Base-by-base conservation (phyloP, 116 monocot genomes). In the Trichopus zeylanicus region DNA sequence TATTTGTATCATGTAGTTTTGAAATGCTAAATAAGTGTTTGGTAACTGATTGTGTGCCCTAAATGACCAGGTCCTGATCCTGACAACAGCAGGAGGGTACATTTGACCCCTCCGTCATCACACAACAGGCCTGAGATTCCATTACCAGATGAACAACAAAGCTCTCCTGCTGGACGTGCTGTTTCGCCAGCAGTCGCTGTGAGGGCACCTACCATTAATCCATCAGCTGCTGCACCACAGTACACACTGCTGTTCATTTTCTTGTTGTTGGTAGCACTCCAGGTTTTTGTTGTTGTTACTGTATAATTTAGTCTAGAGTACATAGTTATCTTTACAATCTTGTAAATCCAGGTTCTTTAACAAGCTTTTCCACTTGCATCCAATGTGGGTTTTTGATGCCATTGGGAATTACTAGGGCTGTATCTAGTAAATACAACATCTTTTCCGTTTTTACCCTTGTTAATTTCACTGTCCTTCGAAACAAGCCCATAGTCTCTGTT, bases 101-200 rank as follows among this genome's bases (percentile, higher is more conserved):
- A 82, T 16, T 31, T 82, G 4, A 85, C 72, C 0, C 74, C 88
- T 29, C 71, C 89, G 42, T 55, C 75, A 32, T 24, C 59, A 59
- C 57, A 58, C 13, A 70, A 68, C 49, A 64, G 57, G 49, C 69
- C 89, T 26, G 83, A 80, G 58, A 78, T 82, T 56, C 82, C 85
- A 1, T 66, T 89, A 59, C 93, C 93, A 26, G 75, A 85, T 47
- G 75, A 73, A 57, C 85, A 82, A 67, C 83, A 76, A 23, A 83
- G 75, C 33, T 66, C 75, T 1, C 75, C 94, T 18, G 68, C 49
- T 24, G 63, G 64, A 27, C 67, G 35, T 58, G 86, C 80, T 5
- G 81, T 89, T 7, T 61, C 86, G 48, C 94, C 94, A 10, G 94
- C 86, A 5, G 70, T 82, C 15, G 94, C 89, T 1, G 88, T 83